Evolutionary conservation across 495 filamentous ascomycete genomes (phyloP).

Genomic region (Lentithecium fluviatile): DNA sequence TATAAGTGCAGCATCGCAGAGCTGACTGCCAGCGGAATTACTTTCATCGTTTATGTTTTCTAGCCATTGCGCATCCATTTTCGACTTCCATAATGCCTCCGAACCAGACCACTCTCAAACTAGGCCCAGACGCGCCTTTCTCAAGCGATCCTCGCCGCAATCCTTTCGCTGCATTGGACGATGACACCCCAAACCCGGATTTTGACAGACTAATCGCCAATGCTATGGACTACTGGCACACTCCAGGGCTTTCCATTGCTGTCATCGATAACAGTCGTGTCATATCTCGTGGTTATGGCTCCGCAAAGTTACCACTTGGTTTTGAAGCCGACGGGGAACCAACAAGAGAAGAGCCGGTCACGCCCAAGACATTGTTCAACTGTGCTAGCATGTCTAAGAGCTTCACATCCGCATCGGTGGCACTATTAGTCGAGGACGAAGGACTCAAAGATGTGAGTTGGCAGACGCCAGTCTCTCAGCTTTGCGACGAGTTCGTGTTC

Average conservation of each 20-base stretch:
- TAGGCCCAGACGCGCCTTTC: no score
- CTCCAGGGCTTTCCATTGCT: conserved; percentile 2
- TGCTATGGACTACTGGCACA: neutral
- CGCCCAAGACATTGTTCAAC: conserved; percentile 7
- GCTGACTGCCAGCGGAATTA: no score
- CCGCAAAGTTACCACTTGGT: neutral
- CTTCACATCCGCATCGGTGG: conserved; percentile 6
- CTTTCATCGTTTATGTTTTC: no score
- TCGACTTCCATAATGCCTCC: no score
- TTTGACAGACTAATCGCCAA: neutral
- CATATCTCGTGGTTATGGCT: neutral
- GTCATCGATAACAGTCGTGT: neutral
- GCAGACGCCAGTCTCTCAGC: conserved; percentile 5
- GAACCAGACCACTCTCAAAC: no score
- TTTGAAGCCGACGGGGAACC: neutral
- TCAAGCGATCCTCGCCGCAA: no score
- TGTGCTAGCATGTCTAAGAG: conserved; percentile 6
- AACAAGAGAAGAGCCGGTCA: neutral
- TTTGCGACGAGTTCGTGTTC: neutral
- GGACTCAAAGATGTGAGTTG: neutral
- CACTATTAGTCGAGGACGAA: conserved; percentile 5
- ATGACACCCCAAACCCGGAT: no score
- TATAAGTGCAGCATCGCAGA: no score
- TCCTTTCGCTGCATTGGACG: no score
- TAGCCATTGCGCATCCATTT: no score